Percentiles rank a stretch among this genome's conserved stretches.
phyloP scores from a whole-genome alignment of 441 rosid species.

The Gossypium gossypioides region DNA sequence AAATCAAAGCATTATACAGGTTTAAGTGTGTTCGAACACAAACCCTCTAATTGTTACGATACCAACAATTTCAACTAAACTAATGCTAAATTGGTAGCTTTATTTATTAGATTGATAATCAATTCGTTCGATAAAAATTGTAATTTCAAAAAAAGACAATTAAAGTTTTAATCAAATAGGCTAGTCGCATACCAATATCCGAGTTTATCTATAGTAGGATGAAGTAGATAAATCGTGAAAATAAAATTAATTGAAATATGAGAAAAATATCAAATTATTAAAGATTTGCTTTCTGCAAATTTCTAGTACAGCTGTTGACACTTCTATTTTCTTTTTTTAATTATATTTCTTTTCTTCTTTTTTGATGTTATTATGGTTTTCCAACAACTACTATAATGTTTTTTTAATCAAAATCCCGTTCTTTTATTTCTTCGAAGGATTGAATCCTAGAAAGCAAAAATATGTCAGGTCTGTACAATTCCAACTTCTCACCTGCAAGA shows the following conservation, averaged over 20 bases:
- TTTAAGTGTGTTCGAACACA: too few relatives aligned
- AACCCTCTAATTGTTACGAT: too few relatives aligned
- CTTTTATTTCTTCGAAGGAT: conserved; percentile 21
- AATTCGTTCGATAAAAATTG: too few relatives aligned
- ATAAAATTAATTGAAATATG: background rate
- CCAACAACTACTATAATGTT: conserved; percentile 26
- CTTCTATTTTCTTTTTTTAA: background rate
- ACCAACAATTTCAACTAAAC: too few relatives aligned
- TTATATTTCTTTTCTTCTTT: conserved; percentile 12
- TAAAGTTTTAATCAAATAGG: too few relatives aligned
- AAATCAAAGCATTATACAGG: too few relatives aligned
- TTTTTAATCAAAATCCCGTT: conserved; percentile 15
- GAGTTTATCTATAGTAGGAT: too few relatives aligned
- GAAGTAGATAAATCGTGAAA: background rate
- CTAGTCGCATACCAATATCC: too few relatives aligned
- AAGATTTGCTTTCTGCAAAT: conserved; percentile 18
- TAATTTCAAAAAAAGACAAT: too few relatives aligned
- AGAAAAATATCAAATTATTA: background rate
- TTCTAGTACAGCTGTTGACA: conserved; percentile 14
- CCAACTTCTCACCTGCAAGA: conserved; percentile 86
- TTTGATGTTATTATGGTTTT: conserved; percentile 22
- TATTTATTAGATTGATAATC: too few relatives aligned
- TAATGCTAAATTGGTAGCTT: too few relatives aligned
- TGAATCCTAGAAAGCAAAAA: conserved; percentile 19
- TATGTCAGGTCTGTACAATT: conserved; percentile 93